phyloP scores from a whole-genome alignment of 225 moss, liverwort and hornwort genomes.

The Anthoceros angustus region DNA sequence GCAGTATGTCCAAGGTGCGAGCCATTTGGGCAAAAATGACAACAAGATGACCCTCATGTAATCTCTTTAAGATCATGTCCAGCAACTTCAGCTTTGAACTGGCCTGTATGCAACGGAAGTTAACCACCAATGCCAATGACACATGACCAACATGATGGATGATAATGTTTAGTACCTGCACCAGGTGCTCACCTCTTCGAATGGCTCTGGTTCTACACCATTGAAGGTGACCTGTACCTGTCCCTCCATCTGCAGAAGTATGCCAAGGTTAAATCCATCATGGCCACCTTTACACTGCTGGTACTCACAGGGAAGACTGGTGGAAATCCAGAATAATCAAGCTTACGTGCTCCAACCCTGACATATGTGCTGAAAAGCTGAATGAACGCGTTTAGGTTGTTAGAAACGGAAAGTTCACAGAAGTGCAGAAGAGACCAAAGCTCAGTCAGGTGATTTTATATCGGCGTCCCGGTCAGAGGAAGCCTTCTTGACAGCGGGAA shows the following conservation, averaged over 20 bases:
- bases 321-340: not conserved
- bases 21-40: constrained; percentile 94
- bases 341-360: constrained; percentile 19
- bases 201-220: constrained; percentile 90
- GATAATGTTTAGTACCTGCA: constrained; percentile 30
- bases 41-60: constrained; percentile 52
- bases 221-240: constrained; percentile 61
- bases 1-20: constrained; percentile 84
- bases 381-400: constrained; percentile 36
- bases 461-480: constrained; percentile 76
- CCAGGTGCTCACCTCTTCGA: constrained; percentile 78
- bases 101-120: constrained; percentile 35
- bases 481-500: constrained; percentile 72
- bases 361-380: constrained; percentile 25
- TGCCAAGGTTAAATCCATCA: too few relatives aligned
- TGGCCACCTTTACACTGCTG: not conserved
- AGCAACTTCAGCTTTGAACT: constrained; percentile 72
- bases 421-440: constrained; percentile 89
- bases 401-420: constrained; percentile 58
- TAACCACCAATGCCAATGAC: not conserved
- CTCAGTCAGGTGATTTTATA: constrained; percentile 84
- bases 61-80: constrained; percentile 54
- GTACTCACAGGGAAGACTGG: not conserved
- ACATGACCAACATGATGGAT: not conserved
- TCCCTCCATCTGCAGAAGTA: too few relatives aligned